Evolutionary conservation across 2,329 filamentous ascomycete genomes (phyloP).

Genomic region (Penicillium sp.): DNA sequence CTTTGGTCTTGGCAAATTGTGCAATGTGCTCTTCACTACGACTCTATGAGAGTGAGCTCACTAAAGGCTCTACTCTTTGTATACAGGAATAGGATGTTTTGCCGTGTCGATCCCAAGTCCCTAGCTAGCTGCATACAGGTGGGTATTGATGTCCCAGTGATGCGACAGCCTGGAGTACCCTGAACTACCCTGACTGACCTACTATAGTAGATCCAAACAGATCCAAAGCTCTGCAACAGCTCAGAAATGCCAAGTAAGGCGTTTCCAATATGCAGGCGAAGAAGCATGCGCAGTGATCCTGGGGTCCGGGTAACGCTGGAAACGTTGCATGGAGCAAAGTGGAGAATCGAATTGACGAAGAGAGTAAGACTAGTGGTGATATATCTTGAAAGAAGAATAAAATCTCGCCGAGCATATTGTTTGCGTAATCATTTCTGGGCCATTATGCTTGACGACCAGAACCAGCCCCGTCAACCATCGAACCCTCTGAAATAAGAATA

Average conservation of each 20-base stretch:
- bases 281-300: too few species aligned
- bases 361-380: conserved; percentile 11
- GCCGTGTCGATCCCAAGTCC: not conserved
- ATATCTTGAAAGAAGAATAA: conserved; percentile 20
- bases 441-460: conserved; percentile 13
- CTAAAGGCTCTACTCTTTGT: not conserved
- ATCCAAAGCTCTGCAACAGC: not conserved
- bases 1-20: conserved; percentile 7
- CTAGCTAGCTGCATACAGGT: not conserved
- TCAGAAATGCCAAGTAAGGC: not conserved
- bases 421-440: conserved; percentile 5
- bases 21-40: not conserved
- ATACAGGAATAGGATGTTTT: not conserved
- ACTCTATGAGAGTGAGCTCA: not conserved
- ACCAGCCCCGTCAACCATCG: conserved; percentile 23
- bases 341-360: conserved; percentile 10
- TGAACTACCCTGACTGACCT: not conserved
- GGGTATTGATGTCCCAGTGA: conserved; percentile 1
- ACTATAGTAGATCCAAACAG: not conserved
- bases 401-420: conserved; percentile 6
- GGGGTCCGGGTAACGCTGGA: not conserved
- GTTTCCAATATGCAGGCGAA: too few species aligned
- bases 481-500: conserved; percentile 30
- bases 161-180: not conserved
- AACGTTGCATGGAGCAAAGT: conserved; percentile 6